These are phyloP conservation scores for Gonapodya prolifera DNA, from an alignment of 192 early-diverging fungal genomes.

Conservation along the genomic window DNA sequence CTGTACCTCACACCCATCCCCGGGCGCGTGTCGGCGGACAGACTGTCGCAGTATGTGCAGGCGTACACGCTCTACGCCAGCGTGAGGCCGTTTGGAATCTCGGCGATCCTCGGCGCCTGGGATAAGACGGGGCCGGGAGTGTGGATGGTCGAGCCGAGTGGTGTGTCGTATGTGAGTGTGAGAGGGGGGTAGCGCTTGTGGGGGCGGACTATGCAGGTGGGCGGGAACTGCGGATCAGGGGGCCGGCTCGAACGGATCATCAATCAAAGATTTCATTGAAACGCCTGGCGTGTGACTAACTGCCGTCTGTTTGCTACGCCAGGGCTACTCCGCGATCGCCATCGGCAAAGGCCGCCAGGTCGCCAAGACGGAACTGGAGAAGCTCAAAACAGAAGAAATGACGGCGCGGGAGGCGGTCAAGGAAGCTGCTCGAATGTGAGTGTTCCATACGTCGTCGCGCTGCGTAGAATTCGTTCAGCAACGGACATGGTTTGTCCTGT, in stretches of 20 bases:
- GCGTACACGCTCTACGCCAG: conserved; percentile 95
- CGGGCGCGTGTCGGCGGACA: conserved; percentile 69
- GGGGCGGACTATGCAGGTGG: neutral
- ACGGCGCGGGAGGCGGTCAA: conserved; percentile 75
- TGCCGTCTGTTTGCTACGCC: conserved; percentile 4
- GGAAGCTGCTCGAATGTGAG: conserved; percentile 85
- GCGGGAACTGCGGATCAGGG: no score
- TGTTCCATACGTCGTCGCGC: no score
- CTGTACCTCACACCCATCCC: conserved; percentile 72
- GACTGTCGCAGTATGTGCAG: conserved; percentile 82
- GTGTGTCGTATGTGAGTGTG: conserved; percentile 69
- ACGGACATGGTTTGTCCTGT: neutral
- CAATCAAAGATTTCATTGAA: neutral
- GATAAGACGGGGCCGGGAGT: conserved; percentile 73
- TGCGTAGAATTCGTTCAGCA: no score
- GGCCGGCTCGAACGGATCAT: neutral
- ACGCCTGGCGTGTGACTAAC: neutral
- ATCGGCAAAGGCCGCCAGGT: conserved; percentile 92
- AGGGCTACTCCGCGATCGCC: conserved; percentile 93
- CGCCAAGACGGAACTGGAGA: conserved; percentile 98
- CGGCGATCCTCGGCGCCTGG: conserved; percentile 68
- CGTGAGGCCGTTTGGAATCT: conserved; percentile 85
- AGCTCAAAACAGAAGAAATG: conserved; percentile 75
- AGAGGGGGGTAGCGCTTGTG: no score
- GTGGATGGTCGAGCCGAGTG: conserved; percentile 94